phyloP scores from a whole-genome alignment of 73 alveolate genomes.

The Blepharisma japonicum region DNA sequence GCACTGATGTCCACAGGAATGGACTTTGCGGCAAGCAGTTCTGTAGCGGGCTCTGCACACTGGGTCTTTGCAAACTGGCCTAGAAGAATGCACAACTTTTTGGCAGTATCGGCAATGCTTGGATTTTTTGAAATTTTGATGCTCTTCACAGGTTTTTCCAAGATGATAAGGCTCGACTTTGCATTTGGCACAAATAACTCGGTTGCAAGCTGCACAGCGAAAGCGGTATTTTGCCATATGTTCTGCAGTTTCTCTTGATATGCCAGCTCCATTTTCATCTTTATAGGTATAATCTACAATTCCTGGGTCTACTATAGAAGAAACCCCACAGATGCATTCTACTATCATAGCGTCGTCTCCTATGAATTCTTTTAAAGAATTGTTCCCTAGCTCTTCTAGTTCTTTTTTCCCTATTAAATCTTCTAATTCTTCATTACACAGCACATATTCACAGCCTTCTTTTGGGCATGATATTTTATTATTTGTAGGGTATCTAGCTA shows the following conservation, averaged over 20 bases:
- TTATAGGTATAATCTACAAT: conserved; percentile 43
- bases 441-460: neutral
- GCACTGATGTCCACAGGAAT: conserved; percentile 78
- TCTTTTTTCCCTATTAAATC: neutral
- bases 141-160: conserved; percentile 77
- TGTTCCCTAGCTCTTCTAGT: neutral
- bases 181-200: conserved; percentile 77
- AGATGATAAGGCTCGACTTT: conserved; percentile 82
- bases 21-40: conserved; percentile 59
- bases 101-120: conserved; percentile 64
- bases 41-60: conserved; percentile 63
- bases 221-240: conserved; percentile 78
- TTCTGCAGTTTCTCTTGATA: conserved; percentile 48
- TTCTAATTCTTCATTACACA: neutral
- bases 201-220: conserved; percentile 52
- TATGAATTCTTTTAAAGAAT: neutral
- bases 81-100: conserved; percentile 44
- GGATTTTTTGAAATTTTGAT: conserved; percentile 36
- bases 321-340: conserved; percentile 2
- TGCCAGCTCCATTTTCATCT: conserved; percentile 33
- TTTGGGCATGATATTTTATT: neutral
- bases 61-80: conserved; percentile 58
- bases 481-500: neutral
- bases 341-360: neutral
- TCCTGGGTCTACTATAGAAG: conserved; percentile 47